A percentile compares a stretch with the other conserved stretches of the same genome.
Evolutionary conservation across 805 yeast genomes (phyloP).

Genomic region (Wickerhamiella dianesei): DNA sequence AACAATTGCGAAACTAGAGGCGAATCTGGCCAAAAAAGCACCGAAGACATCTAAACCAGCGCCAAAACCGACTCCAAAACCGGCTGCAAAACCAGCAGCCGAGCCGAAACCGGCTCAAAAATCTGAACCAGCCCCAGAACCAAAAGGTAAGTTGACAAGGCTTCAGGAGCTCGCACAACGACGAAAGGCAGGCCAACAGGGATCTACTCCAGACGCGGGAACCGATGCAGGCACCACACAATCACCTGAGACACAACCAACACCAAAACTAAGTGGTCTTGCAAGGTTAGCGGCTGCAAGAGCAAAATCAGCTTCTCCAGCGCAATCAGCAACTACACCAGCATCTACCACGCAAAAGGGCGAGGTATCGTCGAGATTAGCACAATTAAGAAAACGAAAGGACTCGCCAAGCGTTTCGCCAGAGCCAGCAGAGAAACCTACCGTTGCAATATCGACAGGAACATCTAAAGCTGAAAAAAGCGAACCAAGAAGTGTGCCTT

Average conservation of each 20-base stretch:
- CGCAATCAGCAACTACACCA: neutral
- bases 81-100: conserved; percentile 2
- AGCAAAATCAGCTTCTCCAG: neutral
- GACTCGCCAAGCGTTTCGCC: no score
- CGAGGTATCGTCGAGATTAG: no score
- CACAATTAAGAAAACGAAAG: no score
- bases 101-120: conserved; percentile 1
- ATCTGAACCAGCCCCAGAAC: neutral
- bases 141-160: conserved; percentile 18
- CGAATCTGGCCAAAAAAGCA: conserved; percentile 7
- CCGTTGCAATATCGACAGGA: no score
- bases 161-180: conserved; percentile 5
- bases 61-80: conserved; percentile 5
- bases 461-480: neutral
- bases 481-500: neutral
- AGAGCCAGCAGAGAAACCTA: no score
- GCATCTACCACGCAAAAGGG: no score
- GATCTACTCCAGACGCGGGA: neutral
- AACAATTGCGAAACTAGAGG: conserved; percentile 16
- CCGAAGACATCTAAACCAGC: conserved; percentile 3
- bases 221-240: no score
- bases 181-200: neutral
- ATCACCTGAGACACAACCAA: no score
- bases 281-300: neutral
- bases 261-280: neutral